Percentiles rank a stretch among this genome's conserved stretches.
phyloP scores from a whole-genome alignment of 371 early-diverging fungal species.

The Ecytonucleospora hepatopenaei region DNA sequence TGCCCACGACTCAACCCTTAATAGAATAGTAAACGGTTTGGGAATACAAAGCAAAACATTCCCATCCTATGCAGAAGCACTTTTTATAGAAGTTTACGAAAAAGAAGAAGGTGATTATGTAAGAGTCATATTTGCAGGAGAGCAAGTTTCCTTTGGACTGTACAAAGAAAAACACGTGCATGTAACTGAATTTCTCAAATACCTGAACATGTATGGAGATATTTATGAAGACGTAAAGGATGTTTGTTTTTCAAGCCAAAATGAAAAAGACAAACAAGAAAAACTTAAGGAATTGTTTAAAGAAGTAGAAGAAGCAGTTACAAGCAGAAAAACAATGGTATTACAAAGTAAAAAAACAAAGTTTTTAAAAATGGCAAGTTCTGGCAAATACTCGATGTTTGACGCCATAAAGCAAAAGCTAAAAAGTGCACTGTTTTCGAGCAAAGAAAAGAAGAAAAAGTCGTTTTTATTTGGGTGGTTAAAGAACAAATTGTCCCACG shows the following conservation, averaged over 20 bases:
- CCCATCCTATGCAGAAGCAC: conserved; percentile 47
- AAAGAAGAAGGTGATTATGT: conserved; percentile 20
- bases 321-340: background rate
- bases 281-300: background rate
- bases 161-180: conserved; percentile 20
- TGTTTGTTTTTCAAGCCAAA: background rate
- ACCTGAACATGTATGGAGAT: conserved; percentile 3
- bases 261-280: background rate
- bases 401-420: too few relatives aligned
- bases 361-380: too few relatives aligned
- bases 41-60: conserved; percentile 11
- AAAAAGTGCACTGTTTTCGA: too few relatives aligned
- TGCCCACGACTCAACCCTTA: conserved; percentile 43
- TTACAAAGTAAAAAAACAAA: too few relatives aligned
- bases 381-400: too few relatives aligned
- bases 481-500: background rate
- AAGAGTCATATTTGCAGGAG: conserved; percentile 36
- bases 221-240: background rate
- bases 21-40: conserved; percentile 31
- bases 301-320: background rate
- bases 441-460: background rate
- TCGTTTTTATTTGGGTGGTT: background rate
- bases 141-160: conserved; percentile 16
- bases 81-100: conserved; percentile 51
- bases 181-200: conserved; percentile 22